phyloP scores from a whole-genome alignment of 257 asterid genomes.

The Anisodus tanguticus region DNA sequence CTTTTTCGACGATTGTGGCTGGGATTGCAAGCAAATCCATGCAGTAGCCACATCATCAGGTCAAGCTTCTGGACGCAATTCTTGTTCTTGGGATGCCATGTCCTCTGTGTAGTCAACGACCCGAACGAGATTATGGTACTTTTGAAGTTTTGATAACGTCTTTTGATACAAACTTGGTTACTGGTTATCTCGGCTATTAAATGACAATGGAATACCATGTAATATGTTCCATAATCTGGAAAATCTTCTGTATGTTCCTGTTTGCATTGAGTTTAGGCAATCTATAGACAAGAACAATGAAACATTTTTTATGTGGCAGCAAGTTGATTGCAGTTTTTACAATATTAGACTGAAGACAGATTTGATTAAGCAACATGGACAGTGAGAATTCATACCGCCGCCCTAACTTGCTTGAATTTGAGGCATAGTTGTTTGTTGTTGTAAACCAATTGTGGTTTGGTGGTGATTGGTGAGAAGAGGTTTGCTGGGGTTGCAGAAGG shows the following conservation, averaged over 20 bases:
- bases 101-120: background rate
- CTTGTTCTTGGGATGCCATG: constrained; percentile 35
- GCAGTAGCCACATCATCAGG: constrained; percentile 37
- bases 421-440: background rate
- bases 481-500: background rate
- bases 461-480: too few species aligned
- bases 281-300: background rate
- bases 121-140: background rate
- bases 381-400: background rate
- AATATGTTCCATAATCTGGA: background rate
- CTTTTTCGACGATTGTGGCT: constrained; percentile 45
- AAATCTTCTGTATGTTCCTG: background rate
- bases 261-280: background rate
- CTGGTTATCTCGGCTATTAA: background rate
- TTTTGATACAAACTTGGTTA: background rate
- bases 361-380: background rate
- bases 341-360: background rate
- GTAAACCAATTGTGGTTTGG: background rate
- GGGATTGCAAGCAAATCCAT: constrained; percentile 38
- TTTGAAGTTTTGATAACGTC: background rate
- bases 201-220: background rate
- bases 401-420: background rate
- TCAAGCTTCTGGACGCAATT: constrained; percentile 33
- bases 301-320: background rate
- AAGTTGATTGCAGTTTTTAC: background rate